Evolutionary conservation across 2,329 filamentous ascomycete genomes (phyloP).

Genomic region (Ampelomyces quisqualis): DNA sequence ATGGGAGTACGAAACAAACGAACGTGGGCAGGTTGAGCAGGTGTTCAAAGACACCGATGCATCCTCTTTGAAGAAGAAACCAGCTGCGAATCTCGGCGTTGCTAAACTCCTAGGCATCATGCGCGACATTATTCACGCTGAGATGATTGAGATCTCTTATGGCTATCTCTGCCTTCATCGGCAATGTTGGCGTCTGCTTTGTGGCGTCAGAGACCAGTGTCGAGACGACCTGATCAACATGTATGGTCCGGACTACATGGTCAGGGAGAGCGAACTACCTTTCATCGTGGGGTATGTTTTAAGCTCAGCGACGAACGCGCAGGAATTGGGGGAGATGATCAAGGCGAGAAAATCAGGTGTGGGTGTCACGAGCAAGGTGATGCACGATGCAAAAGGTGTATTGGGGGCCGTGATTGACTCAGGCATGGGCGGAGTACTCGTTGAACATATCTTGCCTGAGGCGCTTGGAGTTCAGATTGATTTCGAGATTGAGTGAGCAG

Average conservation of each 20-base stretch:
- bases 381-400: constrained; percentile 9
- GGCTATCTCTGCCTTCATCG: constrained; percentile 49
- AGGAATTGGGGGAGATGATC: constrained; percentile 9
- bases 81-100: constrained; percentile 7
- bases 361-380: constrained; percentile 11
- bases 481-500: no score
- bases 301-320: constrained; percentile 25
- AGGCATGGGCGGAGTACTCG: background rate
- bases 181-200: constrained; percentile 45
- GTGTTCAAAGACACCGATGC: constrained; percentile 4
- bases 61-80: background rate
- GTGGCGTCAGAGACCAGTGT: constrained; percentile 34
- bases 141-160: constrained; percentile 43
- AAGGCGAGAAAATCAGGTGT: constrained; percentile 3
- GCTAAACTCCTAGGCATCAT: constrained; percentile 21
- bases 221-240: constrained; percentile 36
- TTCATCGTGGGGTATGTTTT: constrained; percentile 48
- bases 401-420: constrained; percentile 11
- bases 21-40: constrained; percentile 3
- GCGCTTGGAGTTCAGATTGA: background rate
- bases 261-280: constrained; percentile 45
- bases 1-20: constrained; percentile 22
- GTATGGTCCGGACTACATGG: constrained; percentile 42
- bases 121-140: constrained; percentile 39
- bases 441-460: background rate